These are phyloP conservation scores for Thamnidium elegans DNA, from an alignment of 192 early-diverging fungal genomes.

Conservation along the genomic window DNA sequence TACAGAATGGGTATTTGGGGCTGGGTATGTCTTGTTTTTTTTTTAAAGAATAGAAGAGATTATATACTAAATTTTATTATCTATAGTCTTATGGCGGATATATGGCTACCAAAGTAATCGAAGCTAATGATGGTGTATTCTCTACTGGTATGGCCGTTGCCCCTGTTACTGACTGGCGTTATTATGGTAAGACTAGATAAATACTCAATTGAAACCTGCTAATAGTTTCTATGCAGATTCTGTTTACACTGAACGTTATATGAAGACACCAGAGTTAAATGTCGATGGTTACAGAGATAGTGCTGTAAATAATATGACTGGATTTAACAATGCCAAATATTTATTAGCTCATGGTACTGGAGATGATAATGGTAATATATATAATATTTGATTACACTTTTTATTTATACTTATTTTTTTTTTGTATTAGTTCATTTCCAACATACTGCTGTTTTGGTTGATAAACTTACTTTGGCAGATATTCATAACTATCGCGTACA, in stretches of 20 bases:
- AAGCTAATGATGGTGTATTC: conserved; percentile 82
- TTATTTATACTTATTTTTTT: too few species aligned
- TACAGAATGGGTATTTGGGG: conserved; percentile 93
- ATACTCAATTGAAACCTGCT: neutral
- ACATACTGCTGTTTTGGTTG: conserved; percentile 81
- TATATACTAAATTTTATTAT: neutral
- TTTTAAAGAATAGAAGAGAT: neutral
- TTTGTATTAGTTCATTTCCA: conserved; percentile 79
- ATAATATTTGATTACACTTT: neutral
- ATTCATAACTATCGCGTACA: conserved; percentile 84
- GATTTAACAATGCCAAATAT: conserved; percentile 77
- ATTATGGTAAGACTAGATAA: conserved; percentile 40
- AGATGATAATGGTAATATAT: conserved; percentile 69
- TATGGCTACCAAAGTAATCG: conserved; percentile 81
- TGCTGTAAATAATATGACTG: conserved; percentile 75
- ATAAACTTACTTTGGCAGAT: conserved; percentile 66
- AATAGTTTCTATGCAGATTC: conserved; percentile 54
- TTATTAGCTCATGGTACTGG: conserved; percentile 89
- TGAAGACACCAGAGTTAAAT: conserved; percentile 86
- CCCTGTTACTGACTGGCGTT: conserved; percentile 92
- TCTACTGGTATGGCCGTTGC: conserved; percentile 91
- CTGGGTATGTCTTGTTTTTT: conserved; percentile 57
- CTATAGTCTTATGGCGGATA: conserved; percentile 88
- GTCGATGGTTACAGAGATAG: conserved; percentile 72
- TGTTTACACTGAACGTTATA: conserved; percentile 96